These are phyloP conservation scores for Amanita jacksonii DNA, from an alignment of 768 basidiomycete species.

Conservation along the genomic window DNA sequence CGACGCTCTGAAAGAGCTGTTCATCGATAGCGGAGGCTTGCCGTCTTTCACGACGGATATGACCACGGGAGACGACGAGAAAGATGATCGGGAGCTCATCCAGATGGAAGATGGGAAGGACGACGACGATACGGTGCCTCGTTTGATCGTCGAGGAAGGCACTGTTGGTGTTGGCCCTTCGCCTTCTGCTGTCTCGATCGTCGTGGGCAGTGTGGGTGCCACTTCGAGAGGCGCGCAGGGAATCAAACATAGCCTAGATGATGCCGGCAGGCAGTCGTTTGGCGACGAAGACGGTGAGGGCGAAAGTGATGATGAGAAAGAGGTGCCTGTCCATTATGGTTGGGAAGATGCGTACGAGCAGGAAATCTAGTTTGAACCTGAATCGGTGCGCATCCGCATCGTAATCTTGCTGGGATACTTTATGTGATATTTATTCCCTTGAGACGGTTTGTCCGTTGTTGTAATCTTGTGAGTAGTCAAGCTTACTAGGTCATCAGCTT, in stretches of 20 bases:
- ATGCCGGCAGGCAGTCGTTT: constrained; percentile 11
- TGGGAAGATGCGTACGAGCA: constrained; percentile 59
- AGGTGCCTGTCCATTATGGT: constrained; percentile 35
- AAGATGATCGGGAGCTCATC: constrained; percentile 34
- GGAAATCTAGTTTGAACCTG: constrained; percentile 36
- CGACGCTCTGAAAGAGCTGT: constrained; percentile 75
- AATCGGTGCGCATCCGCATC: neutral
- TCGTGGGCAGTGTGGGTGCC: constrained; percentile 14
- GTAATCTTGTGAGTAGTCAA: neutral
- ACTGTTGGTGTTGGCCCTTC: constrained; percentile 21
- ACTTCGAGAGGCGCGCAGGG: constrained; percentile 14
- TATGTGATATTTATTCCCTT: too few species aligned
- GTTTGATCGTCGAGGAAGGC: constrained; percentile 42
- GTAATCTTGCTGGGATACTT: too few species aligned
- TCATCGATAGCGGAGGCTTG: constrained; percentile 37
- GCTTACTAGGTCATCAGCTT: too few species aligned
- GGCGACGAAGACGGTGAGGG: constrained; percentile 28
- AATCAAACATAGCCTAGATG: too few species aligned
- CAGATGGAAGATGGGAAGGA: constrained; percentile 33
- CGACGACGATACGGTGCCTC: constrained; percentile 23
- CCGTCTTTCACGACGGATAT: constrained; percentile 21
- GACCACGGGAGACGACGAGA: constrained; percentile 30
- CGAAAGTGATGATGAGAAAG: constrained; percentile 44
- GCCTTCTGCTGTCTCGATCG: too few species aligned
- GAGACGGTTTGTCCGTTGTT: too few species aligned